phyloP scores from a whole-genome alignment of 805 yeast genomes.

The Candida dajiaensis region DNA sequence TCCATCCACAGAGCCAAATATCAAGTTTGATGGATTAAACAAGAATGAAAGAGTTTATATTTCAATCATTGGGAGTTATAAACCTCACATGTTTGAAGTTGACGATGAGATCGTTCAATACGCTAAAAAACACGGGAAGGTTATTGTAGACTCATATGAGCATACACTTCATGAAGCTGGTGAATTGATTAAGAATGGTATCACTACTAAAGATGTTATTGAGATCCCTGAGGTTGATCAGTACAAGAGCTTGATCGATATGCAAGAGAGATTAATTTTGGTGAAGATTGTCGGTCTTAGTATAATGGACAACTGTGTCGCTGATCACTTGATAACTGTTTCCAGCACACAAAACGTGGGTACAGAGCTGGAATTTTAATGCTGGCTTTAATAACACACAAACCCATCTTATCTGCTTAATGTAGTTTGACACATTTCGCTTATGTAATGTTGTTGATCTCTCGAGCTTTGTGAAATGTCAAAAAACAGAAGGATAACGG shows the following conservation, averaged over 20 bases:
- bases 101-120: slow-evolving; percentile 38
- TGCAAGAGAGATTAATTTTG: slow-evolving; percentile 31
- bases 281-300: slow-evolving; percentile 58
- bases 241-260: slow-evolving; percentile 5
- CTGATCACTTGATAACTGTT: slow-evolving; percentile 32
- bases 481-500: too few relatives aligned
- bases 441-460: neutral
- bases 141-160: slow-evolving; percentile 54
- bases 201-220: slow-evolving; percentile 33
- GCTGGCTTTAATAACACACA: neutral
- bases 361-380: slow-evolving; percentile 23
- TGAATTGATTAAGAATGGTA: slow-evolving; percentile 45
- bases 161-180: slow-evolving; percentile 60
- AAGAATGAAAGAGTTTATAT: slow-evolving; percentile 34
- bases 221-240: slow-evolving; percentile 39
- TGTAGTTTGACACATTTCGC: too few relatives aligned
- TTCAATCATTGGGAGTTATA: slow-evolving; percentile 60
- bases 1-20: slow-evolving; percentile 47
- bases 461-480: too few relatives aligned
- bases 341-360: slow-evolving; percentile 28
- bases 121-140: slow-evolving; percentile 31
- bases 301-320: slow-evolving; percentile 57
- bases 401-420: too few relatives aligned
- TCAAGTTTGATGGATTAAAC: slow-evolving; percentile 29
- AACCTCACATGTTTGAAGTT: slow-evolving; percentile 62